Evolutionary conservation across 257 asterid species (phyloP), one percentile per base, ranked within the genome.

Genomic region (Salvia hispanica): DNA sequence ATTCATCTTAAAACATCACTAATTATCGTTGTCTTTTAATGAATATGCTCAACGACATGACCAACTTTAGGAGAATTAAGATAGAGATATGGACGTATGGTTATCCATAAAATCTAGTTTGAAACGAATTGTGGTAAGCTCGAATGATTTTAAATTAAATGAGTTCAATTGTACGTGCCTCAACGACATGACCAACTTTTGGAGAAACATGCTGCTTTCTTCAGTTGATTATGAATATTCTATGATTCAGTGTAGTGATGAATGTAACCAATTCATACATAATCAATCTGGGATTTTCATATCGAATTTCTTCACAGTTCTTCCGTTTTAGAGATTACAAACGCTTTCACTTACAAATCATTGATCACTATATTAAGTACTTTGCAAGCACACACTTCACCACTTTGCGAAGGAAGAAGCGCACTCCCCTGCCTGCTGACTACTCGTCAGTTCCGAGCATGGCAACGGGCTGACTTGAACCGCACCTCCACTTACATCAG

Each of bases 391-490:
- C 57, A 37, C 71, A 33, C 64, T 13, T 62, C 72, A 47, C 55
- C 25, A 62, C 45, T 66, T 69, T 64, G 74, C 84, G 43, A 79
- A 78, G 63, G 75, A 68, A 72, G 75, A 62, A 13, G 85, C 69
- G 81, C 98, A 89, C 25, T 69, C 79, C 56, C 85, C 92, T 13
- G 76, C 59, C 44, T 74, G 80, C 67, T 73, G 84, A 58, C 79
- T 71, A 60, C 80, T 82, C 45, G 87, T 74, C 58, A 92, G 84
- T 51, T 92, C 83, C n/a, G 85, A 46, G 58, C 98, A 93, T 5
- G 96, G 94, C 83, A 77, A 74, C 7, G 98, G 98, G 82, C 88
- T 93, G 61, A 93, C 98, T 72, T 77, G 77, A 68, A 88, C 64
- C 2, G 98, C 89, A 7, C 79, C 82, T 1, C 98, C 98, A 16